Conservation (phyloP, 2,329 filamentous ascomycete genomes). For the Helicocarpus griseus region DNA sequence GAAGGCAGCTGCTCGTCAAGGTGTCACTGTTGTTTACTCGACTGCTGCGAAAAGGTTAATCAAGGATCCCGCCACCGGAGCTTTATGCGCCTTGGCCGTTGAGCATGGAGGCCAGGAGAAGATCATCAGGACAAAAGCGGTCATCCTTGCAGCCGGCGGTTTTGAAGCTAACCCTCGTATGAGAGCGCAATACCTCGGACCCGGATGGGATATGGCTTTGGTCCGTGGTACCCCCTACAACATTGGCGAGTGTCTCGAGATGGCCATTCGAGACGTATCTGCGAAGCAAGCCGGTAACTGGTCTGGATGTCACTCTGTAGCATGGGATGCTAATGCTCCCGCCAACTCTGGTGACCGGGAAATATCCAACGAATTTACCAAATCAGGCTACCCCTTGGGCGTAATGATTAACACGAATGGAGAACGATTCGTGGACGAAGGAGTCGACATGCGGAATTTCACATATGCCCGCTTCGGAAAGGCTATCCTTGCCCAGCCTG, state of each 20-base stretch:
- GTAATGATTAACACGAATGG: slow-evolving; percentile 54
- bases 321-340: slow-evolving; percentile 56
- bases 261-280: slow-evolving; percentile 42
- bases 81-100: slow-evolving; percentile 16
- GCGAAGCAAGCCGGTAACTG: slow-evolving; percentile 50
- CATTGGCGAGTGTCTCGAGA: slow-evolving; percentile 48
- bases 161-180: slow-evolving; percentile 54
- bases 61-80: slow-evolving; percentile 13
- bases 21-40: slow-evolving; percentile 39
- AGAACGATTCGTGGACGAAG: slow-evolving; percentile 57
- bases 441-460: slow-evolving; percentile 55
- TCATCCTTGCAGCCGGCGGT: slow-evolving; percentile 44
- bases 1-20: slow-evolving; percentile 33
- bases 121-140: slow-evolving; percentile 15
- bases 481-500: slow-evolving; percentile 51
- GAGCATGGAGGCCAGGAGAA: slow-evolving; percentile 8
- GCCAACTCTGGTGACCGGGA: slow-evolving; percentile 45
- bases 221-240: slow-evolving; percentile 58
- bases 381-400: slow-evolving; percentile 58
- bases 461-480: slow-evolving; percentile 58
- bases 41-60: slow-evolving; percentile 31
- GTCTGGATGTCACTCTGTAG: slow-evolving; percentile 55
- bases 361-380: slow-evolving; percentile 59
- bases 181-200: slow-evolving; percentile 46
- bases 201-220: slow-evolving; percentile 52